Percentiles rank a stretch among this genome's conserved stretches.
phyloP scores from a whole-genome alignment of 192 early-diverging fungal genomes.

The Lunasporangiospora selenospora region DNA sequence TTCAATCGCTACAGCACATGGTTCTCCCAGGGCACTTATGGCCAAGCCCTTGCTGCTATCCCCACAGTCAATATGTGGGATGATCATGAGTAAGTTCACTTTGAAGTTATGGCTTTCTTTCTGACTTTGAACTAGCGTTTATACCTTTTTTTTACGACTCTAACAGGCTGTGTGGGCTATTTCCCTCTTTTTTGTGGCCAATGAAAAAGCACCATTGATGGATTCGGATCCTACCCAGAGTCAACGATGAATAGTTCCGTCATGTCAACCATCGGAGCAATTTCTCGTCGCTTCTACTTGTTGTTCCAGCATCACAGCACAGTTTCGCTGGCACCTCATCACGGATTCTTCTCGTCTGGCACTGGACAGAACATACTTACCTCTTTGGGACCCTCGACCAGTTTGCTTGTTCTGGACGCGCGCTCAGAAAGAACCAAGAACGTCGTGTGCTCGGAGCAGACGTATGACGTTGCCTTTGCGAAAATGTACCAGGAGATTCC shows the following conservation, averaged over 20 bases:
- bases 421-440: conserved; percentile 74
- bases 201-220: conserved; percentile 67
- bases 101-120: background rate
- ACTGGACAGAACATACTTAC: conserved; percentile 68
- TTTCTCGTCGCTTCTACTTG: conserved; percentile 80
- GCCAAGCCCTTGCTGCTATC: conserved; percentile 70
- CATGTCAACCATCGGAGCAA: conserved; percentile 39
- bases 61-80: conserved; percentile 83
- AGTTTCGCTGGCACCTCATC: conserved; percentile 58
- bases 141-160: background rate
- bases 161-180: conserved; percentile 46
- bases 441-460: conserved; percentile 62
- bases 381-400: conserved; percentile 71
- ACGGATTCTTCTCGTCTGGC: conserved; percentile 60
- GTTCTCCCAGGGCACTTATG: conserved; percentile 42
- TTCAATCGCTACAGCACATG: conserved; percentile 42
- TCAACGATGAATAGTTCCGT: conserved; percentile 27
- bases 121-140: background rate
- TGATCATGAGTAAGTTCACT: conserved; percentile 70
- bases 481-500: conserved; percentile 65
- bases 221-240: conserved; percentile 84
- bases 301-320: conserved; percentile 88
- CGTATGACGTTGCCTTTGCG: conserved; percentile 70
- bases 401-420: conserved; percentile 73
- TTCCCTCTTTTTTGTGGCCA: background rate